Percentiles rank a stretch among this genome's conserved stretches.
These are phyloP conservation scores for Dimargaris xerosporica DNA, from an alignment of 192 early-diverging fungal species.

Conservation along the genomic window DNA sequence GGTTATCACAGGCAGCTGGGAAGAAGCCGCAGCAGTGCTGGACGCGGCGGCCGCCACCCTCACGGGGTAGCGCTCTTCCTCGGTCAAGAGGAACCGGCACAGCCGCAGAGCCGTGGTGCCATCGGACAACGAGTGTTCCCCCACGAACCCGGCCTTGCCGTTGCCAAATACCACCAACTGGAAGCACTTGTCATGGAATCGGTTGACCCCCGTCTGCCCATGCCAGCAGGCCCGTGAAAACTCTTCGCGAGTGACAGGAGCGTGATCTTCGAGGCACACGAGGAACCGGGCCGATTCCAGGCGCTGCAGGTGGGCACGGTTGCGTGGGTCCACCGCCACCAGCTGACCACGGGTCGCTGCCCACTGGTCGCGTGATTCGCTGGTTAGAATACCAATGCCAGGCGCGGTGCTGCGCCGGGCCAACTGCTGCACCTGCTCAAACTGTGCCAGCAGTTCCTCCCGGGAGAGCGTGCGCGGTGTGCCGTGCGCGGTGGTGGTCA, in stretches of 20 bases:
- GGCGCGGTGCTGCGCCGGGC: background rate
- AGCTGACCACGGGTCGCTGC: slow-evolving; percentile 37
- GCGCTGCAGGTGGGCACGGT: slow-evolving; percentile 40
- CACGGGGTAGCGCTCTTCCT: too few species aligned
- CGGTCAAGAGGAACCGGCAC: slow-evolving; percentile 48
- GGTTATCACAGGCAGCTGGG: background rate
- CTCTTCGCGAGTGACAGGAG: slow-evolving; percentile 56
- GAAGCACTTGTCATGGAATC: slow-evolving; percentile 67
- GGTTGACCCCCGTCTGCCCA: slow-evolving; percentile 48
- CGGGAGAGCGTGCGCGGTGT: slow-evolving; percentile 27
- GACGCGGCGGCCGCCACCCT: too few species aligned
- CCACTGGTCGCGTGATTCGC: slow-evolving; percentile 35
- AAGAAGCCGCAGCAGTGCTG: background rate
- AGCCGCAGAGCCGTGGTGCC: slow-evolving; percentile 63
- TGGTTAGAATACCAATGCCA: slow-evolving; percentile 35
- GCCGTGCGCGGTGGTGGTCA: slow-evolving; percentile 18
- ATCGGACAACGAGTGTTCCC: slow-evolving; percentile 58
- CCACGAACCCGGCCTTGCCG: slow-evolving; percentile 62
- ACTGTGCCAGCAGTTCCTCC: slow-evolving; percentile 35
- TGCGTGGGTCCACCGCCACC: slow-evolving; percentile 36
- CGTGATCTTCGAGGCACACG: slow-evolving; percentile 56
- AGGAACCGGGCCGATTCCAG: slow-evolving; percentile 66
- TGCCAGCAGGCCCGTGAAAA: slow-evolving; percentile 67
- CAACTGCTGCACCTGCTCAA: background rate
- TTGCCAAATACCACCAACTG: slow-evolving; percentile 70